These are phyloP conservation scores for Cardamine chenopodiifolia DNA, from an alignment of 345 rosid species.

Conservation along the genomic window DNA sequence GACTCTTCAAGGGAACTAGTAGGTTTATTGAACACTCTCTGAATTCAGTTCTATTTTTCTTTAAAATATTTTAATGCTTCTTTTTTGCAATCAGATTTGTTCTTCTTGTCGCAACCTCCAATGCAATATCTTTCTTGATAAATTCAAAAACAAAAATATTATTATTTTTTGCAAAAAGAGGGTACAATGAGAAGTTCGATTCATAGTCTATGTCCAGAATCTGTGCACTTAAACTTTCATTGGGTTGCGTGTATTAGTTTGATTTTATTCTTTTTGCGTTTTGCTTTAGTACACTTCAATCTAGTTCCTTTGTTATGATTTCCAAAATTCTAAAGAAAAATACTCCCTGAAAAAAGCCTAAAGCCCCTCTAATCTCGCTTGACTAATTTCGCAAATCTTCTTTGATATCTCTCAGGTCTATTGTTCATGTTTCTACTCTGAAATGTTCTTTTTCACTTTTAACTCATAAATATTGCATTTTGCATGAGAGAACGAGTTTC, in stretches of 20 bases:
- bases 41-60: background rate
- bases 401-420: background rate
- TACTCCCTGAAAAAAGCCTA: background rate
- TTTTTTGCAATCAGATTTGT: background rate
- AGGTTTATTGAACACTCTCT: background rate
- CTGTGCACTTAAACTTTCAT: conserved; percentile 34
- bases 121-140: conserved; percentile 38
- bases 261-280: conserved; percentile 23
- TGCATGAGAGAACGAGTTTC: conserved; percentile 9
- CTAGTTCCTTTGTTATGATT: conserved; percentile 13
- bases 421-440: background rate
- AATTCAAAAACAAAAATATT: background rate
- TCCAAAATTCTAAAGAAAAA: background rate
- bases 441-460: background rate
- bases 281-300: conserved; percentile 28
- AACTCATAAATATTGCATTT: background rate
- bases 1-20: conserved; percentile 23
- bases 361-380: background rate
- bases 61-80: background rate
- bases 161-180: background rate
- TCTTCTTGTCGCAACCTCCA: conserved; percentile 26
- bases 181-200: conserved; percentile 25
- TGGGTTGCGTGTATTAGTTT: conserved; percentile 22
- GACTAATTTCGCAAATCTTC: background rate
- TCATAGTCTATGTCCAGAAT: conserved; percentile 23